phyloP scores from a whole-genome alignment of 345 rosid genomes.

The Salix brachista region DNA sequence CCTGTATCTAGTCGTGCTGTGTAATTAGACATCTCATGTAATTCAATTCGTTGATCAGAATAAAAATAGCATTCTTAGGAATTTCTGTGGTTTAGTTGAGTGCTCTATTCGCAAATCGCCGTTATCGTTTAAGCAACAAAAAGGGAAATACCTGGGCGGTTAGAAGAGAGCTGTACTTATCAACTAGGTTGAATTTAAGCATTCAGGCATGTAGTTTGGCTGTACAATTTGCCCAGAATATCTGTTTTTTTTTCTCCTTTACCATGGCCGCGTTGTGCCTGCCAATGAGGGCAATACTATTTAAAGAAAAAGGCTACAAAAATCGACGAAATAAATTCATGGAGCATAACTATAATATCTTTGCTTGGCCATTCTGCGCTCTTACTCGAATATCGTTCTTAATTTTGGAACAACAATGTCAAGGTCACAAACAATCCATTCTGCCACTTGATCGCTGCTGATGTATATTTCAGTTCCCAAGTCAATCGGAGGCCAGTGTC shows the following conservation, averaged over 20 bases:
- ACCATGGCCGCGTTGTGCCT: no score
- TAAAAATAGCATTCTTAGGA: not conserved
- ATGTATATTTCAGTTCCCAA: constrained; percentile 60
- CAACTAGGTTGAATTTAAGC: no score
- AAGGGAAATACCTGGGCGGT: not conserved
- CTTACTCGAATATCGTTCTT: not conserved
- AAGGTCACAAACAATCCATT: constrained; percentile 28
- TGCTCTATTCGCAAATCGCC: not conserved
- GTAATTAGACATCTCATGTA: not conserved
- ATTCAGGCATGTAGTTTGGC: no score
- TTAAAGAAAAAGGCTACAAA: no score
- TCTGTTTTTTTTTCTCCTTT: no score
- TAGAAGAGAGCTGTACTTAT: not conserved
- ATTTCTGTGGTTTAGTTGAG: not conserved
- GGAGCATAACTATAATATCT: not conserved
- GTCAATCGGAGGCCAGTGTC: constrained; percentile 66
- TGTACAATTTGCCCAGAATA: no score
- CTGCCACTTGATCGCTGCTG: constrained; percentile 43
- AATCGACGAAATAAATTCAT: no score
- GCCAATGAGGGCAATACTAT: no score
- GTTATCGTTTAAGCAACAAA: not conserved
- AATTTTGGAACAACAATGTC: not conserved
- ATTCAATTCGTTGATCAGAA: not conserved
- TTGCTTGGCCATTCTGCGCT: not conserved
- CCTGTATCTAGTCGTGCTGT: not conserved